Percentiles rank a stretch among this genome's conserved stretches.
These are phyloP conservation scores for Fusarium tjaetaba DNA, from an alignment of 2,329 filamentous ascomycete genomes.

Conservation along the genomic window DNA sequence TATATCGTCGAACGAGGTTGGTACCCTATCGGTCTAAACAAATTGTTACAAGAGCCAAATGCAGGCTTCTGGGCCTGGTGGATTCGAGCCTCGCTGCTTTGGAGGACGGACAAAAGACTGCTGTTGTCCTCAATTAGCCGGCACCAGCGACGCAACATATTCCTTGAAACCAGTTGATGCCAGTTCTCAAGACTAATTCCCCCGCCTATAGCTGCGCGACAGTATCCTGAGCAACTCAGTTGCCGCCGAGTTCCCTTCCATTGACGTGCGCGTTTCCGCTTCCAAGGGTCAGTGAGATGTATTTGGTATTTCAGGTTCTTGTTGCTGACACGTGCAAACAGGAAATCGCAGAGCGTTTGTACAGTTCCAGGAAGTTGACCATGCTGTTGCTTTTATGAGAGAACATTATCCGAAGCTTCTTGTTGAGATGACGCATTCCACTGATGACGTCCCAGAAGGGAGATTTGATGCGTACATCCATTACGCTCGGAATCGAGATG, in stretches of 20 bases:
- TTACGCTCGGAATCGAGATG: conserved; percentile 53
- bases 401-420: conserved; percentile 54
- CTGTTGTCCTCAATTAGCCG: neutral
- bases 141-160: conserved; percentile 11
- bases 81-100: conserved; percentile 16
- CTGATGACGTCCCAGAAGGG: conserved; percentile 53
- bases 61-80: conserved; percentile 11
- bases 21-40: conserved; percentile 44
- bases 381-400: conserved; percentile 55
- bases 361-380: conserved; percentile 52
- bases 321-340: conserved; percentile 38
- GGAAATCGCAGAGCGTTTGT: conserved; percentile 55
- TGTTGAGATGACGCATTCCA: conserved; percentile 49
- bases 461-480: conserved; percentile 53
- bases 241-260: conserved; percentile 48
- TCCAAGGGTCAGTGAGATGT: conserved; percentile 45
- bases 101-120: neutral
- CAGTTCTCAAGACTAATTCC: conserved; percentile 42
- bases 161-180: conserved; percentile 14
- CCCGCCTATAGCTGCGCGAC: conserved; percentile 49
- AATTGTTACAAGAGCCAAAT: conserved; percentile 10
- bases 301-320: neutral
- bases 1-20: conserved; percentile 62
- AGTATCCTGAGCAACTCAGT: conserved; percentile 48
- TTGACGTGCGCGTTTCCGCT: conserved; percentile 53